phyloP scores from a whole-genome alignment of 345 rosid species.

The Psidium friedrichsthalianum region DNA sequence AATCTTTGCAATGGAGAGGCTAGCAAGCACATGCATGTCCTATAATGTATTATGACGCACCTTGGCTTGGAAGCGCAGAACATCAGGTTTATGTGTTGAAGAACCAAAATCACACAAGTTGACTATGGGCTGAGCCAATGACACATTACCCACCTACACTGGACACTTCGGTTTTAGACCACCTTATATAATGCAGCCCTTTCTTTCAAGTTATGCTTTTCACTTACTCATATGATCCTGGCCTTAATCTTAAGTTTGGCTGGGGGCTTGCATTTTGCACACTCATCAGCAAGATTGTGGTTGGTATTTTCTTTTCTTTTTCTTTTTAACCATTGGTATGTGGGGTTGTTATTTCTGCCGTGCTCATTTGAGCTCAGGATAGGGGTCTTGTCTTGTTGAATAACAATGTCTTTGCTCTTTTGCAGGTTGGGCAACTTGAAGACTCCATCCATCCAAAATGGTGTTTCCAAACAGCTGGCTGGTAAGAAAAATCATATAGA shows the following conservation, averaged over 20 bases:
- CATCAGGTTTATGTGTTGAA: not conserved
- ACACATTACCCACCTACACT: not conserved
- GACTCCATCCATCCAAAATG: conserved; percentile 20
- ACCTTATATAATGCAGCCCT: not conserved
- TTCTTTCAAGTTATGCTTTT: not conserved
- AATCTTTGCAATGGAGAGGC: not conserved
- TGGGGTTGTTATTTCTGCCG: not conserved
- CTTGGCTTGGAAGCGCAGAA: not conserved
- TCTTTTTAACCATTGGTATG: not conserved
- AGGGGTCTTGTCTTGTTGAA: not conserved
- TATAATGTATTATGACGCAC: not conserved
- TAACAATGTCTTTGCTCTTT: conserved; percentile 5
- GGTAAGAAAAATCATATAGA: conserved; percentile 25
- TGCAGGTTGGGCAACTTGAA: conserved; percentile 48
- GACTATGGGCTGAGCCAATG: not conserved
- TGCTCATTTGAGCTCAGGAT: not conserved
- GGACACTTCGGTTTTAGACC: not conserved
- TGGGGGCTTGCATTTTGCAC: not conserved
- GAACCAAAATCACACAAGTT: not conserved
- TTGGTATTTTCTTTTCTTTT: not conserved
- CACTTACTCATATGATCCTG: not conserved
- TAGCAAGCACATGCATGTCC: not conserved
- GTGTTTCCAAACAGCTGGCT: conserved; percentile 11
- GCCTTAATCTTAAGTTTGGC: not conserved
- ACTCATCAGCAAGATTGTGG: not conserved